phyloP scores from a whole-genome alignment of 2,329 filamentous ascomycete genomes.

The Macrophomina tecta region DNA sequence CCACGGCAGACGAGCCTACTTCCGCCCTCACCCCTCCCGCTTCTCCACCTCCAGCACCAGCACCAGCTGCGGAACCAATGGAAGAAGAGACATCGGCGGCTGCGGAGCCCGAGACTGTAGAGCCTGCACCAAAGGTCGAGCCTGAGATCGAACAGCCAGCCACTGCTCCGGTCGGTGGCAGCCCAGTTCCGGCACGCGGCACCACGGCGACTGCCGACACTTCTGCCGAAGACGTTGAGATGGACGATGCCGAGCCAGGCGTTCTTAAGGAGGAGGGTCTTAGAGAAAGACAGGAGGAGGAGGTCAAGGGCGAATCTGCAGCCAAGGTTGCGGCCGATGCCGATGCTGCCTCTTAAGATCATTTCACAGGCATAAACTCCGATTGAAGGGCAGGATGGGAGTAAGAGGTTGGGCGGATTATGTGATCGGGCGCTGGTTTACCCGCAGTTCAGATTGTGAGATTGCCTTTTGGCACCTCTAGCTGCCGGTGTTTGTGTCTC shows the following conservation, averaged over 20 bases:
- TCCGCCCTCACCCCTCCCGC: slow-evolving; percentile 27
- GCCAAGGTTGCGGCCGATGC: slow-evolving; percentile 3
- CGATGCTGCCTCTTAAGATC: not conserved
- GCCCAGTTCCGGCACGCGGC: not conserved
- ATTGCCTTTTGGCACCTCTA: not conserved
- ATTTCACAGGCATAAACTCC: not conserved
- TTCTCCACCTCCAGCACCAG: slow-evolving; percentile 11
- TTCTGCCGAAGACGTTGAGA: slow-evolving; percentile 24
- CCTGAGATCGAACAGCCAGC: slow-evolving; percentile 5
- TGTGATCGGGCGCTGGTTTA: not conserved
- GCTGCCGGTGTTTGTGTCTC: not conserved
- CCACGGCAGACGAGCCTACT: slow-evolving; percentile 8
- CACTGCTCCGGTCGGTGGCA: not conserved
- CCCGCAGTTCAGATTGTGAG: not conserved
- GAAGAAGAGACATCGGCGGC: not conserved
- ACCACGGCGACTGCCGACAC: slow-evolving; percentile 16
- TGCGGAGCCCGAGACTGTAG: not conserved
- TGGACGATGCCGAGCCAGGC: slow-evolving; percentile 25
- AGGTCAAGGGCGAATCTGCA: slow-evolving; percentile 11
- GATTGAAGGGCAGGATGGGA: not conserved
- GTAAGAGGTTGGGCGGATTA: slow-evolving; percentile 4
- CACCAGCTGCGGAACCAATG: not conserved
- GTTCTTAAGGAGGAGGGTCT: slow-evolving; percentile 24
- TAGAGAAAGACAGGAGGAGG: slow-evolving; percentile 23
- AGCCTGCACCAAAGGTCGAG: not conserved